Percentiles rank a stretch among this genome's conserved stretches.
phyloP scores from a whole-genome alignment of 2,329 filamentous ascomycete genomes.

The Microsporum ferrugineum region DNA sequence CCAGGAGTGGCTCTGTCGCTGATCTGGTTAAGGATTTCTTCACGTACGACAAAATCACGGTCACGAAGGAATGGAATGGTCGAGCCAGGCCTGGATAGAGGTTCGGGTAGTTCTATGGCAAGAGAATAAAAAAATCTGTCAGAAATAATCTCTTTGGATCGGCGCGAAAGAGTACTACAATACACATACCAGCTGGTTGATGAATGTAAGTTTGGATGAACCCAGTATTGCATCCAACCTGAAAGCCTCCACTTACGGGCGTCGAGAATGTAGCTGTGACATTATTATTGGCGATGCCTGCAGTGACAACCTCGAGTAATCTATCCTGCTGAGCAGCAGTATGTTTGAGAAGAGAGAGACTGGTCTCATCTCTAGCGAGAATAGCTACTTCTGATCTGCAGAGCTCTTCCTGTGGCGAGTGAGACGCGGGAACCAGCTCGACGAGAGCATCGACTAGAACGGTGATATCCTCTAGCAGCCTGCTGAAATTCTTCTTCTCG shows the following conservation, averaged over 20 bases:
- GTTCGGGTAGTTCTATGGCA: background rate
- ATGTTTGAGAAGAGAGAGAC: conserved; percentile 8
- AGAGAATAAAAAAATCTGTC: too few relatives aligned
- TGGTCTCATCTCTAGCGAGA: background rate
- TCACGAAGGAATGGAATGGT: conserved; percentile 19
- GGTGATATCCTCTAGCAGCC: conserved; percentile 23
- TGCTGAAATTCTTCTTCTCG: conserved; percentile 21
- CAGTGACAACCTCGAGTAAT: conserved; percentile 5
- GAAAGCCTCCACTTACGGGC: conserved; percentile 6
- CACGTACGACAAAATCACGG: conserved; percentile 1
- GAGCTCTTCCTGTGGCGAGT: conserved; percentile 15
- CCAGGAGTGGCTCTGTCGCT: background rate
- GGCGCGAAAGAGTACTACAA: too few relatives aligned
- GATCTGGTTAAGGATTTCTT: background rate
- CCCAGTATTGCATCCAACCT: conserved; percentile 8
- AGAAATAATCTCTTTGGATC: too few relatives aligned
- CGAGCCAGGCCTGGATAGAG: conserved; percentile 14
- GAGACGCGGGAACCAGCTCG: conserved; percentile 20
- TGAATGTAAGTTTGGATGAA: too few relatives aligned
- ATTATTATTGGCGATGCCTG: conserved; percentile 3
- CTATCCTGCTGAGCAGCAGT: conserved; percentile 7
- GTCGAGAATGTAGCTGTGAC: conserved; percentile 6
- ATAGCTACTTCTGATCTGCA: conserved; percentile 17
- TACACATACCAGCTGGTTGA: too few relatives aligned
- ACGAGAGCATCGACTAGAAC: conserved; percentile 19